Evolutionary conservation across 352 stramenopile species (phyloP), one percentile per base, ranked within the genome.

Genomic region (Phytophthora ramorum): DNA sequence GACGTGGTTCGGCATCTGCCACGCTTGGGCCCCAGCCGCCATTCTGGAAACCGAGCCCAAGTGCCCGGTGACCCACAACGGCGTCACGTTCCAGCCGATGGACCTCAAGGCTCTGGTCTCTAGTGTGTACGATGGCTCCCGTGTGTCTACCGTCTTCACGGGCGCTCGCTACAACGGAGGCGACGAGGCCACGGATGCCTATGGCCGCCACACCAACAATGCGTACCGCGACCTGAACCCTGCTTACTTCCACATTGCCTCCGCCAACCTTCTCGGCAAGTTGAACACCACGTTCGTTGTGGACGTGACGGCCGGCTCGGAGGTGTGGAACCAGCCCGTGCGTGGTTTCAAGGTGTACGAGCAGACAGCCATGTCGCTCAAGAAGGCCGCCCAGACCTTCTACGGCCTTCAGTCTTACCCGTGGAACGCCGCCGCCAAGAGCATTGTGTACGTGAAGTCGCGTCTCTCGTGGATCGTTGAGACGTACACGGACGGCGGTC

Each of bases 261-360:
- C 73, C 10, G 30, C 65, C 17, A 88, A 85, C 55, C 41, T 85
- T 0, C 41, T 88, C 6, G 71, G 67, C 4, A 67, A 61, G 3
- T 47, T 75, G 7, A 76, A 79, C 24, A 20, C 71, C 8, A 60
- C 73, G 4, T 80, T 88, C 58, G 55, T 88, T 7, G 51, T 75
- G 7, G 79, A 88, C 47, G 66, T 81, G 4, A 68, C 71, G 1
- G 66, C 69, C 17, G 69, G 62, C 8, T 30, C 50, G 12, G 63
- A 79, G 51, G 76, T 89, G 38, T 89, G 79, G 77, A 89, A 89
- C 69, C 73, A 83, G 47, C 79, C 79, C 1, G 72, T 88, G 46
- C 53, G 60, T 41, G 70, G 62, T 50, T 86, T 83, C 63, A 58
- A 76, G 47, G 60, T 84, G 19, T 50, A 63, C 35, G 51, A 79